phyloP scores from a whole-genome alignment of 306 rosid genomes.

The Vigna radiata region DNA sequence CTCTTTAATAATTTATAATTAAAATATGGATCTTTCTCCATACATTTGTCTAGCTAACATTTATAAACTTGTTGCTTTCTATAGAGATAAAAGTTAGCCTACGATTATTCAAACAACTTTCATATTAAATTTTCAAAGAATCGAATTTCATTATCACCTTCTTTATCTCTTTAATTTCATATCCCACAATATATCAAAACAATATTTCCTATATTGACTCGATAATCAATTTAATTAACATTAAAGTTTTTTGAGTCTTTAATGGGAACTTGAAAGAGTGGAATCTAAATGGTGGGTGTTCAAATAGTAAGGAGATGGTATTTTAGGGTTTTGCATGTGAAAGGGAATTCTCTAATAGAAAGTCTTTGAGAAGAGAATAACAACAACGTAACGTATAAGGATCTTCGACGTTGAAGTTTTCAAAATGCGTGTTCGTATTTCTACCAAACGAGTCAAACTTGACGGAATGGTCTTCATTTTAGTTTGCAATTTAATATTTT shows the following conservation, averaged over 20 bases:
- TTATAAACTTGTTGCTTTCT: no score
- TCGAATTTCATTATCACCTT: no score
- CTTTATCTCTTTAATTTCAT: no score
- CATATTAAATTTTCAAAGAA: no score
- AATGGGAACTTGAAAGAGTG: neutral
- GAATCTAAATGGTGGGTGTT: neutral
- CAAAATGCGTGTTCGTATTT: neutral
- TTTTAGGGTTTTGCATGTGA: constrained; percentile 18
- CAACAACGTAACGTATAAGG: neutral
- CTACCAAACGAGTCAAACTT: neutral
- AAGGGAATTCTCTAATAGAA: neutral
- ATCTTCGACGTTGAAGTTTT: neutral
- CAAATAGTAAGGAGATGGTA: constrained; percentile 3
- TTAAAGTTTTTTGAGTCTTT: neutral
- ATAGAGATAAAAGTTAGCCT: no score
- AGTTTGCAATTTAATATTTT: neutral
- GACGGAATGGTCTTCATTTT: neutral
- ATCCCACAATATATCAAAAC: no score
- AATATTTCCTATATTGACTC: no score
- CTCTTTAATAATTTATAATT: no score
- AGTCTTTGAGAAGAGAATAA: neutral
- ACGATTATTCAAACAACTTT: no score
- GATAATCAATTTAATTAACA: no score
- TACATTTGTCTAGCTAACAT: no score
- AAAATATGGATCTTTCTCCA: no score